Conservation (phyloP, 2,329 filamentous ascomycete genomes). For the Claviceps sp. region DNA sequence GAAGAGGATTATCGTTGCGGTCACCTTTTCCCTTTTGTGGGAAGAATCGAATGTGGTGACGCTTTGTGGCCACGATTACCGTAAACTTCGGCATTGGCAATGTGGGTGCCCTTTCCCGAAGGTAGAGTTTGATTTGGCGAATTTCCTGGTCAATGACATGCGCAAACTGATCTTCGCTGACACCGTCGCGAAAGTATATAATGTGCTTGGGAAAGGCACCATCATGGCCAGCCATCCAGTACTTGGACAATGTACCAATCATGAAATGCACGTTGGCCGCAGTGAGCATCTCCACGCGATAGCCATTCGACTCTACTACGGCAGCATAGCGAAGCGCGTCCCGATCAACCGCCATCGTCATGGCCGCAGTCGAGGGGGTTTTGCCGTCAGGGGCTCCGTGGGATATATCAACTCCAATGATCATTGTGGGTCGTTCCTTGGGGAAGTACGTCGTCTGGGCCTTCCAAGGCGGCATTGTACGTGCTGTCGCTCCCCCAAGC, state of each 20-base stretch:
- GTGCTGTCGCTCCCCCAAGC: constrained; percentile 67
- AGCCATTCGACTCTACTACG: constrained; percentile 69
- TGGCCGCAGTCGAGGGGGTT: constrained; percentile 67
- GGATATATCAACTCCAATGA: constrained; percentile 85
- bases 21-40: constrained; percentile 52
- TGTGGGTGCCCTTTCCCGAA: constrained; percentile 26
- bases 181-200: constrained; percentile 88
- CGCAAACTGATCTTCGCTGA: constrained; percentile 73
- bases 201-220: constrained; percentile 48
- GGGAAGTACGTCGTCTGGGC: constrained; percentile 21
- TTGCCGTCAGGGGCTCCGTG: constrained; percentile 59
- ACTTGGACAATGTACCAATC: constrained; percentile 47
- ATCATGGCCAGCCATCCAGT: constrained; percentile 49
- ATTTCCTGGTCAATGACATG: constrained; percentile 74
- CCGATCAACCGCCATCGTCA: constrained; percentile 69
- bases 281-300: constrained; percentile 65
- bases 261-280: constrained; percentile 51
- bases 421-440: constrained; percentile 49
- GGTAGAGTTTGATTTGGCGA: constrained; percentile 48
- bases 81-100: constrained; percentile 53
- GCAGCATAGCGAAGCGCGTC: constrained; percentile 65
- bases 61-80: constrained; percentile 81
- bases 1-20: constrained; percentile 66
- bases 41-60: constrained; percentile 90
- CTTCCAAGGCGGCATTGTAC: constrained; percentile 22